Conservation (phyloP, 1,284 basidiomycete species). For the Coriolopsis trogii region DNA sequence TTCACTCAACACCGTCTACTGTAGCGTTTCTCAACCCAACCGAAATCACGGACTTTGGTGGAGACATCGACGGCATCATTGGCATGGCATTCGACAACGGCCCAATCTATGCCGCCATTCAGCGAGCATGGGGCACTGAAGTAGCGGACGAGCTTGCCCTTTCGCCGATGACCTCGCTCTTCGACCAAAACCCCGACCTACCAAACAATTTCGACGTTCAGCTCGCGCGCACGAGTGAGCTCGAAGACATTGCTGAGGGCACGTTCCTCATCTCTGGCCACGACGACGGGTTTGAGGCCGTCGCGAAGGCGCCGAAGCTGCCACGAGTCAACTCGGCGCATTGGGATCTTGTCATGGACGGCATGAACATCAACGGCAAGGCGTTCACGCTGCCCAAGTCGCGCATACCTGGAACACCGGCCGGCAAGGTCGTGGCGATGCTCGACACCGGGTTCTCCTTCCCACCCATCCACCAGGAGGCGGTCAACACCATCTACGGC, state of each 20-base stretch:
- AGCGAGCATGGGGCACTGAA: background rate
- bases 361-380: constrained; percentile 31
- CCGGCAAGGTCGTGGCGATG: constrained; percentile 32
- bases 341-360: constrained; percentile 33
- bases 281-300: constrained; percentile 18
- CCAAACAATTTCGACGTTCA: constrained; percentile 34
- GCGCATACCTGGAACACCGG: constrained; percentile 22
- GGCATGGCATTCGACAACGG: constrained; percentile 21
- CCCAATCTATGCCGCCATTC: constrained; percentile 3
- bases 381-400: constrained; percentile 31
- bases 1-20: background rate
- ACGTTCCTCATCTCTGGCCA: constrained; percentile 35
- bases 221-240: constrained; percentile 31
- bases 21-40: constrained; percentile 36
- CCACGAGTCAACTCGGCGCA: constrained; percentile 48
- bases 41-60: constrained; percentile 5
- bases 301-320: constrained; percentile 29
- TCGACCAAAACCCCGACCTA: constrained; percentile 10
- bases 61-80: constrained; percentile 8
- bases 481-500: constrained; percentile 35
- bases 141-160: constrained; percentile 1
- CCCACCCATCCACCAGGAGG: constrained; percentile 28
- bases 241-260: constrained; percentile 27
- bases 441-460: constrained; percentile 37
- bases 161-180: constrained; percentile 13